Conservation (phyloP, 139 green algal species). For the Micractinium sp. region DNA sequence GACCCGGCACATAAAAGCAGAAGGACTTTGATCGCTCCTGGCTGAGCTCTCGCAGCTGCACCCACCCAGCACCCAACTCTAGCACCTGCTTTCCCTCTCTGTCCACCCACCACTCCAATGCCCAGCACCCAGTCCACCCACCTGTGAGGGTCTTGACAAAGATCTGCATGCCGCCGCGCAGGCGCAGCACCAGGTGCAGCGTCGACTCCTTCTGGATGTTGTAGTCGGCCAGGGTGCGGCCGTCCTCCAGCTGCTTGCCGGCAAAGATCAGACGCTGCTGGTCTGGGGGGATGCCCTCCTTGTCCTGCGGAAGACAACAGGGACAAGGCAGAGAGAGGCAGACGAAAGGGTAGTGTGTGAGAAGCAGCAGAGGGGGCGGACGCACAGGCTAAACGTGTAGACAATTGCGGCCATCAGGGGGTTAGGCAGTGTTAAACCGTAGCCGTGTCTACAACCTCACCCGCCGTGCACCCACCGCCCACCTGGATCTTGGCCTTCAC, state of each 20-base stretch:
- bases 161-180: constrained; percentile 84
- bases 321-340: not conserved
- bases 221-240: constrained; percentile 94
- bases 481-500: constrained; percentile 93
- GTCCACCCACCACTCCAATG: too few relatives aligned
- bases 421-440: not conserved
- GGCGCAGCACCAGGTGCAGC: constrained; percentile 93
- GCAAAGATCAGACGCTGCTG: constrained; percentile 97
- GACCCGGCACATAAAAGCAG: not conserved
- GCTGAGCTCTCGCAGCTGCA: too few relatives aligned
- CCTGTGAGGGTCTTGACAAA: constrained; percentile 88
- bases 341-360: not conserved
- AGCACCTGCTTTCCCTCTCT: too few relatives aligned
- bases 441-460: not conserved
- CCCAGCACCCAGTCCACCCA: too few relatives aligned
- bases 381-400: too few relatives aligned
- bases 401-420: too few relatives aligned
- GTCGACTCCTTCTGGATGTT: constrained; percentile 98
- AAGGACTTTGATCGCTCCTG: not conserved
- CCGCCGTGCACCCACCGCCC: not conserved
- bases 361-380: too few relatives aligned
- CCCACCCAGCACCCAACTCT: too few relatives aligned
- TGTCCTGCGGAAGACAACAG: constrained; percentile 84
- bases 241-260: constrained; percentile 97
- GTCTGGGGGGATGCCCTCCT: constrained; percentile 90